Evolutionary conservation across 768 basidiomycete species (phyloP), one percentile per base, ranked within the genome.

Genomic region (Rhodosporidiobolus sp.): DNA sequence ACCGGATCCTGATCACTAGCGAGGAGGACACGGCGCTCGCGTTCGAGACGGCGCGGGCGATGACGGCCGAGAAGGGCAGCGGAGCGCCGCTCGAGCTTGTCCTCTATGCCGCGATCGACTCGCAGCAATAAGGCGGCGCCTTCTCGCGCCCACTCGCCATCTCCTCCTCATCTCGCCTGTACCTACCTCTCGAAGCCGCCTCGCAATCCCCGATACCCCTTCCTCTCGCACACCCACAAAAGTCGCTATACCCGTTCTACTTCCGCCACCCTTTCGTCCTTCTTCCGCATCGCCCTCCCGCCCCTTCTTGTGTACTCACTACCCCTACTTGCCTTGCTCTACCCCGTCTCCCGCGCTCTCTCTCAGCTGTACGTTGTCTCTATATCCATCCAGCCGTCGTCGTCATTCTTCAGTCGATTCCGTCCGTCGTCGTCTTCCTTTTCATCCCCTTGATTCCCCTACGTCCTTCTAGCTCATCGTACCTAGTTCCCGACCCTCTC

Each of bases 1-100:
- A 95, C 79, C 84, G 92, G 85, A 87, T 95, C 57, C 89, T 88
- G 43, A 85, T 95, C 72, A 89, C 89, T 24, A 92, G 90, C 56
- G 92, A 92, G 48, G 93, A 95, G 80, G 93, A 95, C 79, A 90
- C 94, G 48, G 90, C 92, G 77, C 92, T 95, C 87, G 93, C 93
- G 50, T 94, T 95, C 75, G 92, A 94, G 58, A 67, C 69, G 53
- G 73, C 73, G 1, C 67, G 46, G 45, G 26, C 38, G 43, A 67
- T 74, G 46, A 24, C 32, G 16, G 26, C 38, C 14, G 61, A 57
- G 35, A 57, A 50, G 38, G 57, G 48, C 3, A 17, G 24, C 9
- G 52, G 32, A 30, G 48, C 63, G 5, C 28, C 54, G 34, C 53
- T 60, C 43, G 72, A 73, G 34, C 63, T 69, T 46, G 49, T 69